Percentiles rank a stretch among this genome's conserved stretches.
phyloP scores from a whole-genome alignment of 1,139 yeast species.

The Spencermartinsiella ligniputridi region DNA sequence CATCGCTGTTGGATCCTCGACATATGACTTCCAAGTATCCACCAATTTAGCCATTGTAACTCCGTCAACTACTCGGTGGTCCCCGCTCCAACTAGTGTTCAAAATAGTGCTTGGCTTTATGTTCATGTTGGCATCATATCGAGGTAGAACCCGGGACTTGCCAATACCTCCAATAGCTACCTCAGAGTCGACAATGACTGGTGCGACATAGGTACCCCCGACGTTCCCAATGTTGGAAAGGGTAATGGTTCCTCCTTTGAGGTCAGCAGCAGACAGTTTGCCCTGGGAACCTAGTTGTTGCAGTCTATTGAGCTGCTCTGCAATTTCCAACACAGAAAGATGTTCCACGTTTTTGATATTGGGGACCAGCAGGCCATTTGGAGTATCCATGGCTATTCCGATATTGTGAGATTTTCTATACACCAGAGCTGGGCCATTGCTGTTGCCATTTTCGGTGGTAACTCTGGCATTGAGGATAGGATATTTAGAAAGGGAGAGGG shows the following conservation, averaged over 20 bases:
- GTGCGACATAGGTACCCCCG: conserved; percentile 74
- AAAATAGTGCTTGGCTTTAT: conserved; percentile 29
- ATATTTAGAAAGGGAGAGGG: conserved; percentile 27
- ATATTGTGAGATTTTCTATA: conserved; percentile 37
- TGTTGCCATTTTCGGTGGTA: conserved; percentile 17
- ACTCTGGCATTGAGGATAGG: conserved; percentile 31
- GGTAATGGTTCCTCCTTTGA: conserved; percentile 73
- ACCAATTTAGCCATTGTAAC: conserved; percentile 34
- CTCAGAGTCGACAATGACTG: conserved; percentile 47
- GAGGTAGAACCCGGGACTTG: conserved; percentile 27
- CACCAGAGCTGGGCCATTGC: conserved; percentile 23
- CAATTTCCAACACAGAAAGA: conserved; percentile 58
- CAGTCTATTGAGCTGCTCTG: conserved; percentile 52
- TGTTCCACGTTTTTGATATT: conserved; percentile 67
- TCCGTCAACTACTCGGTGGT: conserved; percentile 35
- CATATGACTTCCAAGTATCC: conserved; percentile 27
- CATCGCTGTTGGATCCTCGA: conserved; percentile 30
- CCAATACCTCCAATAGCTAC: conserved; percentile 36
- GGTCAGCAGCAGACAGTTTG: conserved; percentile 62
- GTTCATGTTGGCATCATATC: conserved; percentile 25
- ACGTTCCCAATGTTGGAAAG: conserved; percentile 74
- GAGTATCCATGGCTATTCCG: conserved; percentile 71
- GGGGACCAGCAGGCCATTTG: conserved; percentile 71
- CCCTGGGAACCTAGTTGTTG: conserved; percentile 60
- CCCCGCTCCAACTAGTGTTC: conserved; percentile 36